A percentile compares a stretch with the other conserved stretches of the same genome.
Conservation (phyloP, 768 basidiomycete species). For the Pholiota conissans region DNA sequence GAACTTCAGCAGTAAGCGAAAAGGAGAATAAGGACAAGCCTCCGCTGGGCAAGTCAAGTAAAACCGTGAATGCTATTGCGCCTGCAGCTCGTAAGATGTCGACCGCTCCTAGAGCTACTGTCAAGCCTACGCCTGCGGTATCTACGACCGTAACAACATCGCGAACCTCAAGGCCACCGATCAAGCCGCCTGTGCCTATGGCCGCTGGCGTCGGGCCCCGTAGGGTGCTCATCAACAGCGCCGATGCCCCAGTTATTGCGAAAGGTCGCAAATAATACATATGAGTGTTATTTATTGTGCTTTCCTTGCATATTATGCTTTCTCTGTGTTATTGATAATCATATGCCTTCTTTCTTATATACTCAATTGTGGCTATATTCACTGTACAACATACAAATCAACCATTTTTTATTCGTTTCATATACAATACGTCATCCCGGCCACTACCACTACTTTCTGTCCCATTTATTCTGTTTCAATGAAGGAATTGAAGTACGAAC, state of each 20-base stretch:
- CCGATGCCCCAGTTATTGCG: constrained; percentile 53
- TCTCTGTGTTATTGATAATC: constrained; percentile 3
- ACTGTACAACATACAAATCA: constrained; percentile 16
- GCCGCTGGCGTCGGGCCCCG: constrained; percentile 50
- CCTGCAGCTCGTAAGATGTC: constrained; percentile 20
- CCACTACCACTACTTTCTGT: not conserved
- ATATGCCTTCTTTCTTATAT: not conserved
- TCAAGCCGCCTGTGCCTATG: constrained; percentile 27
- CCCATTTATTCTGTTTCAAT: constrained; percentile 17
- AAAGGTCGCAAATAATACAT: constrained; percentile 50
- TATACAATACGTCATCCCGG: not conserved
- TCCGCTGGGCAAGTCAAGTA: constrained; percentile 15
- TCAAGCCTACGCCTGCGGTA: constrained; percentile 11
- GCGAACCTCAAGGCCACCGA: constrained; percentile 8
- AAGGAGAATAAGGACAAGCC: constrained; percentile 32
- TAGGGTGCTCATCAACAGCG: constrained; percentile 66
- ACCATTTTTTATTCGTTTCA: not conserved
- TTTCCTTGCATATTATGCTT: not conserved
- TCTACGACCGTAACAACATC: constrained; percentile 5
- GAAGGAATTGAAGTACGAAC: constrained; percentile 51
- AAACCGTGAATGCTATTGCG: constrained; percentile 12
- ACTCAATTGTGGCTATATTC: not conserved
- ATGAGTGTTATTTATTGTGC: too few relatives aligned
- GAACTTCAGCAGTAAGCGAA: constrained; percentile 25
- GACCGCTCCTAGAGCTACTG: constrained; percentile 20